A percentile compares a stretch with the other conserved stretches of the same genome.
Conservation (phyloP, 2,329 filamentous ascomycete species). For the Penicillium sclerotiorum region DNA sequence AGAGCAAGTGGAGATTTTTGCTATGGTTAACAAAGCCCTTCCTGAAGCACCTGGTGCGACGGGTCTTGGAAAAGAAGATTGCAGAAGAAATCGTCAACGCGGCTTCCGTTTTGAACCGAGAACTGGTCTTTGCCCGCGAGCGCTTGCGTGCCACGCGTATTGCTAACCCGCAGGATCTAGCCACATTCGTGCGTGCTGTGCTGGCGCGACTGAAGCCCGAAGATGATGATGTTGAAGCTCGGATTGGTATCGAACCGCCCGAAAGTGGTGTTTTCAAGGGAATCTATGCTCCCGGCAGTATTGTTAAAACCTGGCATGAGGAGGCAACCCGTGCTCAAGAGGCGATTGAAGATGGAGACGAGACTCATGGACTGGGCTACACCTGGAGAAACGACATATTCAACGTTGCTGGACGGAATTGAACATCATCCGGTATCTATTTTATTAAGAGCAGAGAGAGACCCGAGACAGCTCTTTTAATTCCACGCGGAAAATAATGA, state of each 20-base stretch:
- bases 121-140: constrained; percentile 84
- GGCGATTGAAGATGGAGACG: constrained; percentile 70
- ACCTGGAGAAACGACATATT: constrained; percentile 89
- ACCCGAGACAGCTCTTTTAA: no score
- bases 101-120: constrained; percentile 75
- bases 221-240: constrained; percentile 74
- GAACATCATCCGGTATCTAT: neutral
- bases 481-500: no score
- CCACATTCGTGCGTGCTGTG: constrained; percentile 81
- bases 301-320: constrained; percentile 87
- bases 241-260: constrained; percentile 68
- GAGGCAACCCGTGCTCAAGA: constrained; percentile 72
- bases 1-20: constrained; percentile 73
- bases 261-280: constrained; percentile 72
- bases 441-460: no score
- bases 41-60: constrained; percentile 76
- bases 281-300: constrained; percentile 83
- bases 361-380: constrained; percentile 53
- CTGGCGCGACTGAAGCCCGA: constrained; percentile 73
- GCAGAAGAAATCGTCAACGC: constrained; percentile 69
- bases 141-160: constrained; percentile 83
- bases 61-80: constrained; percentile 77
- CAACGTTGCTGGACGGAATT: constrained; percentile 43
- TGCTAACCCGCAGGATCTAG: constrained; percentile 74
- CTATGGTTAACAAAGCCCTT: constrained; percentile 84